Evolutionary conservation across 345 rosid genomes (phyloP).

Genomic region (Kernera saxatilis): DNA sequence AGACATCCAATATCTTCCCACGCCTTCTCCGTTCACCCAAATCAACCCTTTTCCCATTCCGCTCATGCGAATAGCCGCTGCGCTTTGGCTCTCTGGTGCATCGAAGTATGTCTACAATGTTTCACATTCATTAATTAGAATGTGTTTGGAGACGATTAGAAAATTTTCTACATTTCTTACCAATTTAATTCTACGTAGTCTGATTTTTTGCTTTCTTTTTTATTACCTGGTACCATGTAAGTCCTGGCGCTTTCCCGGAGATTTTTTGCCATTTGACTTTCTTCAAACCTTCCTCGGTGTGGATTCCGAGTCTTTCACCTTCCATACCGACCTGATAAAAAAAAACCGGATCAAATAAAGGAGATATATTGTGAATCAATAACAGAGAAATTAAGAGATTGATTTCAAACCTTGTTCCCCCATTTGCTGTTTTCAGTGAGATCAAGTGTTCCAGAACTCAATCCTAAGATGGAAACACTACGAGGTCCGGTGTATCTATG

Average conservation of each 20-base stretch:
- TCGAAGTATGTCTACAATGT: conserved; percentile 53
- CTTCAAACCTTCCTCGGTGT: conserved; percentile 44
- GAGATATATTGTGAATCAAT: background rate
- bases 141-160: background rate
- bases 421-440: conserved; percentile 48
- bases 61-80: conserved; percentile 49
- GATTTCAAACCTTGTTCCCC: conserved; percentile 65
- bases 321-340: conserved; percentile 64
- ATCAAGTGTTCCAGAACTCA: conserved; percentile 83
- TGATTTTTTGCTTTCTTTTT: background rate
- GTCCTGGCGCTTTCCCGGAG: conserved; percentile 32
- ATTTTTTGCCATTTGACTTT: conserved; percentile 46
- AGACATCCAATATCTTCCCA: conserved; percentile 82
- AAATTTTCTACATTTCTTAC: background rate
- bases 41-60: conserved; percentile 80
- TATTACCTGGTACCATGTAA: conserved; percentile 88
- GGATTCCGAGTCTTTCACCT: conserved; percentile 55
- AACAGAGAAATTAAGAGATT: background rate
- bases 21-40: conserved; percentile 80
- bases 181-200: background rate
- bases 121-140: conserved; percentile 5
- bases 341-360: background rate
- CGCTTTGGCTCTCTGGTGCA: conserved; percentile 57
- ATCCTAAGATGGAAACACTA: conserved; percentile 57
- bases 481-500: conserved; percentile 86